Conservation (phyloP, 805 yeast species). For the Diddensiella caesifluorescens region DNA sequence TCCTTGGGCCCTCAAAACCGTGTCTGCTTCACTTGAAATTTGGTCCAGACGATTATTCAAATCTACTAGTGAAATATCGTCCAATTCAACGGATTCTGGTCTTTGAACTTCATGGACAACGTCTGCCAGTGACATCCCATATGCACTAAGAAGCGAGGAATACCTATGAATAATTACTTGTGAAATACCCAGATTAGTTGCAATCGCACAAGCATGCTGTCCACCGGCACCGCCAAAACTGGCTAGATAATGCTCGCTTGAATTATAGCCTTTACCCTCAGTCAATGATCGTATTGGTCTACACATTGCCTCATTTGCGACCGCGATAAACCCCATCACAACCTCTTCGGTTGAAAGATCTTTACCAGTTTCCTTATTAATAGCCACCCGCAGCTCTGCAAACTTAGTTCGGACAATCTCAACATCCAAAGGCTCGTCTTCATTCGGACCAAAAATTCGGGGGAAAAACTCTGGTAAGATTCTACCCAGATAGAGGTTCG, state of each 20-base stretch:
- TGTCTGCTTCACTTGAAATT: conserved; percentile 41
- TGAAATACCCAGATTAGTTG: conserved; percentile 60
- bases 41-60: conserved; percentile 43
- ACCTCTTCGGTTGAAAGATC: conserved; percentile 58
- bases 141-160: conserved; percentile 80
- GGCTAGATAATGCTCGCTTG: conserved; percentile 63
- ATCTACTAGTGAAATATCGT: conserved; percentile 26
- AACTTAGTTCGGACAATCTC: conserved; percentile 49
- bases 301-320: conserved; percentile 88
- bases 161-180: conserved; percentile 71
- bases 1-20: conserved; percentile 48
- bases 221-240: conserved; percentile 95
- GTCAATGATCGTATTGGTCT: conserved; percentile 80
- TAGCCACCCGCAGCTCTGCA: conserved; percentile 45
- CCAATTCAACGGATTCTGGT: conserved; percentile 52
- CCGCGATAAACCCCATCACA: conserved; percentile 75
- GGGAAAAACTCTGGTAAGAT: conserved; percentile 73
- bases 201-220: conserved; percentile 78
- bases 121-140: conserved; percentile 84
- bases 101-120: conserved; percentile 75
- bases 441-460: conserved; percentile 75
- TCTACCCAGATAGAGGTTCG: conserved; percentile 68
- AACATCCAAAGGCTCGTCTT: conserved; percentile 61
- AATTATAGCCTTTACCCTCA: conserved; percentile 73
- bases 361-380: conserved; percentile 45